These are phyloP conservation scores for Nicotiana tabacum DNA, from an alignment of 257 asterid species.

Conservation along the genomic window DNA sequence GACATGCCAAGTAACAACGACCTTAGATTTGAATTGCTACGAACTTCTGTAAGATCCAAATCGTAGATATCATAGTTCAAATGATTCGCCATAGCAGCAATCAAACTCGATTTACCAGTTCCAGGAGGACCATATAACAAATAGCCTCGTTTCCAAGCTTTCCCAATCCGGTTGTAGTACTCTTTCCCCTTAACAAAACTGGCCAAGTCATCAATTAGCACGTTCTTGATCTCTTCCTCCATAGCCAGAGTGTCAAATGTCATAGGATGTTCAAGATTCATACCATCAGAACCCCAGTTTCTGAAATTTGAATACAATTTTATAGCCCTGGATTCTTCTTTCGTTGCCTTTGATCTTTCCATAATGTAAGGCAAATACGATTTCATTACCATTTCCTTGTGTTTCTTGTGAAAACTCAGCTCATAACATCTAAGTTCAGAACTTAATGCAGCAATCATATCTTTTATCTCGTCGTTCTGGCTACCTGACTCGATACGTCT, in stretches of 20 bases:
- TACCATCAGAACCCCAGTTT: constrained; percentile 25
- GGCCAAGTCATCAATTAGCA: constrained; percentile 43
- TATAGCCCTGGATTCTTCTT: constrained; percentile 26
- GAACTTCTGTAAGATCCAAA: constrained; percentile 49
- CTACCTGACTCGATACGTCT: constrained; percentile 7
- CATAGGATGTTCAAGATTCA: constrained; percentile 58
- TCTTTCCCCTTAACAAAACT: constrained; percentile 51
- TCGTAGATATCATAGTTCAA: constrained; percentile 66
- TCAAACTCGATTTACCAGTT: constrained; percentile 77
- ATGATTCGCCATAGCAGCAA: constrained; percentile 73
- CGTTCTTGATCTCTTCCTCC: constrained; percentile 30
- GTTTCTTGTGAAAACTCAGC: constrained; percentile 33
- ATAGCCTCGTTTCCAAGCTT: constrained; percentile 82
- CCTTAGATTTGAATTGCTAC: constrained; percentile 41
- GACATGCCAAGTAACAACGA: constrained; percentile 39
- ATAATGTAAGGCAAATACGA: constrained; percentile 48
- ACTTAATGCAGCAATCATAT: neutral
- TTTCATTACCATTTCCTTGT: constrained; percentile 20
- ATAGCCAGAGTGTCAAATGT: constrained; percentile 56
- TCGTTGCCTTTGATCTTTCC: constrained; percentile 25
- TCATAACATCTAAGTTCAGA: constrained; percentile 21
- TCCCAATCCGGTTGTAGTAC: constrained; percentile 49
- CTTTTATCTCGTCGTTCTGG: neutral
- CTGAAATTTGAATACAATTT: constrained; percentile 27
- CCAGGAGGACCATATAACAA: constrained; percentile 82